Evolutionary conservation across 1,139 yeast genomes (phyloP), one percentile per base, ranked within the genome.

Genomic region (Torulaspora globosa): DNA sequence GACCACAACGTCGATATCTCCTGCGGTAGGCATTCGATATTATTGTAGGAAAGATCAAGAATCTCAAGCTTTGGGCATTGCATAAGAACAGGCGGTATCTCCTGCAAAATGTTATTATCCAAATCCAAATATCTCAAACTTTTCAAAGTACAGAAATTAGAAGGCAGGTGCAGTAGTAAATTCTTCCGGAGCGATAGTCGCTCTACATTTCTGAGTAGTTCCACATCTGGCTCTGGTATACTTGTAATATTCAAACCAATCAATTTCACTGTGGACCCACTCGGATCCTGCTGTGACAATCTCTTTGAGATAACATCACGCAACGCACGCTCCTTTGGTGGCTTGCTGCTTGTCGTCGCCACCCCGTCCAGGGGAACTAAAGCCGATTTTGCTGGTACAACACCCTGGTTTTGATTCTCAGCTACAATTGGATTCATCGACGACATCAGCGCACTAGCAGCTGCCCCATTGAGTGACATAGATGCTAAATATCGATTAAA

Each of bases 1-100:
- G 43, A 62, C 69, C 56, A 84, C 11, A 64, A 36, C 55, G 58
- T 2, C 67, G 71, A 40, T 75, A 55, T 23, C 63, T 72, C 44
- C 60, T 56, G 14, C 75, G 80, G 48, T 79, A 73, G 29, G 69
- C 59, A 31, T 36, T 68, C 60, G 48, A 83, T 64, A 39, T 66
- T 68, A 60, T 86, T 86, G 36, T 73, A 69, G 27, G 90, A 81
- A 24, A 86, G 65, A 62, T 87, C 95, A 41, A 86, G 67, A 42
- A 82, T 80, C 56, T 84, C 90, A 47, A 86, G 68, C 7, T 69
- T 50, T 57, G 65, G 54, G 74, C 75, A 44, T 65, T 74, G 59
- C 52, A 69, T 50, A 41, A 76, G 55, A 5, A 73, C 71, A 1
- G 59, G 53, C 0, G 94, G 89, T 42, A 86, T 73, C 41, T 68